Conservation (phyloP, 768 basidiomycete genomes). For the Tricholoma sp. region DNA sequence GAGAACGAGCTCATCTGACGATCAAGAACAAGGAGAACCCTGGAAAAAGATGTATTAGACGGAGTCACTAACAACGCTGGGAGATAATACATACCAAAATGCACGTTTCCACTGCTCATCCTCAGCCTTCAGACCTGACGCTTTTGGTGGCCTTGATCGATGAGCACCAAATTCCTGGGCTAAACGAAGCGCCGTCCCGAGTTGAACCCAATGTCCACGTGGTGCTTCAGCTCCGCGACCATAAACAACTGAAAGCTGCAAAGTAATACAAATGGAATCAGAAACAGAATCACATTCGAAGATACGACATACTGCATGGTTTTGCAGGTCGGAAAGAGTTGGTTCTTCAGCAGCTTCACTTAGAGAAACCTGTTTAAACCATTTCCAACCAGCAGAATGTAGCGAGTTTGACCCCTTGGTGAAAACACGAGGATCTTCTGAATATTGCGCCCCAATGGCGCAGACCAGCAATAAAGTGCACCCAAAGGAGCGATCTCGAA, state of each 20-base stretch:
- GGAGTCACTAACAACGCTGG: not conserved
- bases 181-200: constrained; percentile 64
- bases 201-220: constrained; percentile 57
- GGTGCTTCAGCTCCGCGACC: constrained; percentile 42
- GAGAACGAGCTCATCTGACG: constrained; percentile 41
- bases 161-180: constrained; percentile 78
- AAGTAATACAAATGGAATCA: constrained; percentile 15
- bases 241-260: constrained; percentile 40
- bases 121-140: constrained; percentile 36
- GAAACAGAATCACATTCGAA: not conserved
- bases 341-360: constrained; percentile 56
- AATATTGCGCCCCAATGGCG: constrained; percentile 57
- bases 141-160: constrained; percentile 26
- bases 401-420: constrained; percentile 37
- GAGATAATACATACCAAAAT: constrained; percentile 40
- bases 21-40: constrained; percentile 49
- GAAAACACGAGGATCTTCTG: constrained; percentile 59
- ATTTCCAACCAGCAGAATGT: constrained; percentile 56
- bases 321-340: constrained; percentile 69
- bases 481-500: constrained; percentile 44
- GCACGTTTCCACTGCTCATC: constrained; percentile 74
- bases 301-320: constrained; percentile 47
- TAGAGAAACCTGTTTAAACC: constrained; percentile 62
- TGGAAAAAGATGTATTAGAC: constrained; percentile 11
- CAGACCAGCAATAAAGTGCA: constrained; percentile 55